Percentiles rank a stretch among this genome's conserved stretches.
These are phyloP conservation scores for Hypoxylon sp. DNA, from an alignment of 2,329 filamentous ascomycete genomes.

Conservation along the genomic window DNA sequence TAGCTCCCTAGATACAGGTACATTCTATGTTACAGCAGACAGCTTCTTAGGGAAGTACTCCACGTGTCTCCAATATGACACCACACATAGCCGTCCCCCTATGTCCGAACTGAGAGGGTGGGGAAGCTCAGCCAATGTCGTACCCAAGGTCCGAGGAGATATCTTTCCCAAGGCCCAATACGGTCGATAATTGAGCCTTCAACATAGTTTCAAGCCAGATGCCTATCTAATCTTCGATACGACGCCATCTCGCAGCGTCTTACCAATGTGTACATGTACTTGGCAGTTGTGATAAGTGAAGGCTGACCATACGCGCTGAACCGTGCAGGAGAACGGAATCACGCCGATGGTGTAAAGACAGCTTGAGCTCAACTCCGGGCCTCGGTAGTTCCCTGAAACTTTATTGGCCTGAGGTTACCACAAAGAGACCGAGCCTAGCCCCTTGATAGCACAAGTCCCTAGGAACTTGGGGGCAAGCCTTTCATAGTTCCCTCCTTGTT, in stretches of 20 bases:
- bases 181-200: not conserved
- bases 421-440: not conserved
- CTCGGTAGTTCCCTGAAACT: conserved; percentile 18
- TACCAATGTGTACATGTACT: not conserved
- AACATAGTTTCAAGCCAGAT: not conserved
- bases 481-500: not conserved
- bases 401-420: not conserved
- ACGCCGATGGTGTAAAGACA: not conserved
- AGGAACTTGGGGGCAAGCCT: not conserved
- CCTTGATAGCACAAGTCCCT: not conserved
- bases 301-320: not conserved
- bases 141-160: conserved; percentile 40
- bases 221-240: not conserved
- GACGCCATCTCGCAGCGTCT: conserved; percentile 9
- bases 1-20: not conserved
- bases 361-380: conserved; percentile 4
- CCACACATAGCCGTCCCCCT: conserved; percentile 9
- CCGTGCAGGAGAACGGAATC: not conserved
- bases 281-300: not conserved
- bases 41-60: not conserved
- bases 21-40: not conserved
- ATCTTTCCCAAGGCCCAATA: conserved; percentile 10
- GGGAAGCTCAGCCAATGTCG: conserved; percentile 11
- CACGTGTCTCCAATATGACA: not conserved
- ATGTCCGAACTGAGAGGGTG: conserved; percentile 18